These are phyloP conservation scores for Alternaria sp. DNA, from an alignment of 2,329 filamentous ascomycete species.

Conservation along the genomic window DNA sequence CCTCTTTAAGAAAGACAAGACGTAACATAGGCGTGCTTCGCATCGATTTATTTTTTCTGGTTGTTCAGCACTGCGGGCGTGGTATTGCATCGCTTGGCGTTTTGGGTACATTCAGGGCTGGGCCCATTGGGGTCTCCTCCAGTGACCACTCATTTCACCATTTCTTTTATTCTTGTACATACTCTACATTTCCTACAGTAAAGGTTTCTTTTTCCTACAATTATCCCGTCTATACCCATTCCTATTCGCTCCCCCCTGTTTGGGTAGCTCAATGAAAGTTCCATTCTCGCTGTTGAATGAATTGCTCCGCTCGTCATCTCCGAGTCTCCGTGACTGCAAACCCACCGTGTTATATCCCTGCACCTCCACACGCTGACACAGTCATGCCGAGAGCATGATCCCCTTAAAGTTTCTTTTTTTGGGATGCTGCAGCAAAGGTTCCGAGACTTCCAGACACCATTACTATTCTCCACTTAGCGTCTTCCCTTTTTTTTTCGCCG, in stretches of 20 bases:
- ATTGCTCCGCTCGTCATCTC: not conserved
- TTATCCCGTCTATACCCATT: constrained; percentile 10
- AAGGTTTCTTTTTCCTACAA: not conserved
- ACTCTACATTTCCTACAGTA: not conserved
- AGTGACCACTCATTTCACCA: constrained; percentile 3
- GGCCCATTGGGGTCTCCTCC: constrained; percentile 1
- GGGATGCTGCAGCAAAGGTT: no score
- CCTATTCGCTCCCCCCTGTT: not conserved
- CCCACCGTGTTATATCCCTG: not conserved
- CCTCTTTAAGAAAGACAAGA: constrained; percentile 24
- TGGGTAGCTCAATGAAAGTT: constrained; percentile 1
- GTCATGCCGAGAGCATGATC: no score
- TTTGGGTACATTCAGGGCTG: not conserved
- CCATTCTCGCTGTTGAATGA: not conserved
- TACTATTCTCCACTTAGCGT: not conserved
- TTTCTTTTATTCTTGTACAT: constrained; percentile 7
- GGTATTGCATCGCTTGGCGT: not conserved
- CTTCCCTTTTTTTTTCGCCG: not conserved
- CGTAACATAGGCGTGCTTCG: not conserved
- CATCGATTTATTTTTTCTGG: not conserved
- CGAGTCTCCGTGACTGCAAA: not conserved
- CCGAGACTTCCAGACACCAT: not conserved
- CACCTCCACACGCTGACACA: not conserved
- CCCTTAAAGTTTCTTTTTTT: no score
- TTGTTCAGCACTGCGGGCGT: not conserved